Conservation (phyloP, 805 yeast species). For the Saccharomyces paradoxus region DNA sequence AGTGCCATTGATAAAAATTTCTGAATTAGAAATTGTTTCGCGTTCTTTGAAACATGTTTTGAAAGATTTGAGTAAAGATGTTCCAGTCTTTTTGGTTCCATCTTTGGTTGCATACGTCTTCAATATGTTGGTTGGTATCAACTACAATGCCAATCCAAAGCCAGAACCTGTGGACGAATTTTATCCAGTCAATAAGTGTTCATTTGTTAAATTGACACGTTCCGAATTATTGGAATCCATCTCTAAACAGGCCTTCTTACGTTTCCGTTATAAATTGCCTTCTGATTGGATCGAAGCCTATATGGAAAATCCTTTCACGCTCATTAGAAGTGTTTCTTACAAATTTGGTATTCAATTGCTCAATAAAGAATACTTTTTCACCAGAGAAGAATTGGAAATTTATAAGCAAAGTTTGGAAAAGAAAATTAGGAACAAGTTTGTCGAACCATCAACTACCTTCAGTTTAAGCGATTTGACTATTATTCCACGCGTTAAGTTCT, state of each 20-base stretch:
- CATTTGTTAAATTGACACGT: constrained; percentile 42
- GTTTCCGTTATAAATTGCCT: constrained; percentile 58
- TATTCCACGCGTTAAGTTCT: constrained; percentile 68
- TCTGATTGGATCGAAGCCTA: constrained; percentile 38
- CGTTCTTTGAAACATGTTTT: constrained; percentile 73
- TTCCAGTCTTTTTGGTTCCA: constrained; percentile 52
- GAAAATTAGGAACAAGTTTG: constrained; percentile 30
- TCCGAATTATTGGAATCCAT: constrained; percentile 39
- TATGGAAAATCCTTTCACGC: constrained; percentile 33
- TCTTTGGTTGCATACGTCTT: constrained; percentile 60
- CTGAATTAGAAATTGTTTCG: constrained; percentile 60
- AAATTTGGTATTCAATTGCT: constrained; percentile 86
- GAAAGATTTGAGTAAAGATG: constrained; percentile 36
- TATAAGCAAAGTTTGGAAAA: constrained; percentile 28
- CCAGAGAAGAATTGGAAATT: constrained; percentile 33
- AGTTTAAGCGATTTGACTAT: constrained; percentile 58
- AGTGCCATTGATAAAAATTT: constrained; percentile 39
- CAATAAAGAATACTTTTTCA: constrained; percentile 34
- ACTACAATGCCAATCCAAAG: constrained; percentile 35
- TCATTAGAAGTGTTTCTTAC: constrained; percentile 63
- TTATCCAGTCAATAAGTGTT: constrained; percentile 35
- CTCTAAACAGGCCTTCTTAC: constrained; percentile 43
- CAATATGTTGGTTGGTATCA: constrained; percentile 56
- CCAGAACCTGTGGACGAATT: constrained; percentile 39
- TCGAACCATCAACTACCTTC: constrained; percentile 37